Evolutionary conservation across 331 rosid species (phyloP), one percentile per base, ranked within the genome.

Genomic region (Pyracantha coccinea): DNA sequence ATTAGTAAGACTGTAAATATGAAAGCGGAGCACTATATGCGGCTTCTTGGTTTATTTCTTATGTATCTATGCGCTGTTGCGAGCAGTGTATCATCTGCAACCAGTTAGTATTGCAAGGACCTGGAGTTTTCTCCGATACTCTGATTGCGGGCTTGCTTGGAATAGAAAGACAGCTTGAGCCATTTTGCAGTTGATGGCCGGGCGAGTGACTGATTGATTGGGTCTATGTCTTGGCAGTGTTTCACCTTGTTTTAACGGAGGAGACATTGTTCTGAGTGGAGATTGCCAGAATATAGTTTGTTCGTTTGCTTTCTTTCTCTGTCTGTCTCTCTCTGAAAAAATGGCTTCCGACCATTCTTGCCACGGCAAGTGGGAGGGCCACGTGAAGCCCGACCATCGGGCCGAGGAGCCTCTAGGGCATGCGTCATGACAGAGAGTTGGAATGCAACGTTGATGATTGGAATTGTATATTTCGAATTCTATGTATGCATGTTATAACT

Each of bases 1-100:
- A 58, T 65, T 63, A 28, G 41, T 84, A 76, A 60, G 75, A 72
- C 81, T 89, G 93, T 89, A 83, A 73, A 89, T 85, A 83, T 61
- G 74, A 74, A 71, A 23, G 0, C 16, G 28, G 13, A 45, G 71
- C 19, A 28, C 44, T 29, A 17, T 28, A 4, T 16, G 27, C 6
- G 13, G 68, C 23, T 29, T 63, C 11, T 5, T 5, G 5, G 68
- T 63, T 62, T 16, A n/a, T 29, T 29, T 63, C 8, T 63, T 63
- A 4, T 24, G 4, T 24, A 12, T 9, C 24, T 11, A 59, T 5
- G 61, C 61, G 7, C 21, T 55, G 15, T 55, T 55, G 13, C 21
- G 65, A 59, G 32, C 65, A 59, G 65, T 24, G 19, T 11, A 23
- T 32, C 65, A 59, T 28, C 68, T 29, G 20, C 66, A 61, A 61